phyloP scores from a whole-genome alignment of 2,329 filamentous ascomycete species.

The Paramyrothecium roridum region DNA sequence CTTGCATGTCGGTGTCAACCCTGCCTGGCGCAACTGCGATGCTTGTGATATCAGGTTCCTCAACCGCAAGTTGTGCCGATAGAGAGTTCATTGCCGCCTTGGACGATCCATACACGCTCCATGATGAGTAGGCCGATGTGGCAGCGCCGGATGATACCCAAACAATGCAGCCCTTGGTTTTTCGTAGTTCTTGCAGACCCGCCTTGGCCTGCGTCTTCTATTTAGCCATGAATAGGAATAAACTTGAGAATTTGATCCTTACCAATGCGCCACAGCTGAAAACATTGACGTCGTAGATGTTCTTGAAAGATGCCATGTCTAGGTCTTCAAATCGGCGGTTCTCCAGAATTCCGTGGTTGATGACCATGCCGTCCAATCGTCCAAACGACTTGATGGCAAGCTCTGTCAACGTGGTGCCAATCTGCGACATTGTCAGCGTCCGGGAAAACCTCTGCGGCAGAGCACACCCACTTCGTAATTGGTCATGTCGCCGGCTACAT shows the following conservation, averaged over 20 bases:
- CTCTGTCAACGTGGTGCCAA: slow-evolving; percentile 60
- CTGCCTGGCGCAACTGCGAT: slow-evolving; percentile 75
- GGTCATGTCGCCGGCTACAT: slow-evolving; percentile 52
- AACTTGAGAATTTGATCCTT: slow-evolving; percentile 24
- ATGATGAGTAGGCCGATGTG: slow-evolving; percentile 61
- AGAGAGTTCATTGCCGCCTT: slow-evolving; percentile 85
- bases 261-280: slow-evolving; percentile 80
- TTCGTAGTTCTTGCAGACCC: slow-evolving; percentile 65
- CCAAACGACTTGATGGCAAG: slow-evolving; percentile 67
- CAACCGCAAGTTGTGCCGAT: slow-evolving; percentile 65
- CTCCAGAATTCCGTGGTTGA: slow-evolving; percentile 85
- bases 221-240: not conserved
- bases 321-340: slow-evolving; percentile 70
- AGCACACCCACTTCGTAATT: slow-evolving; percentile 42
- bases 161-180: slow-evolving; percentile 67
- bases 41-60: slow-evolving; percentile 73
- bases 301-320: slow-evolving; percentile 71
- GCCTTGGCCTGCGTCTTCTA: slow-evolving; percentile 59
- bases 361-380: slow-evolving; percentile 72
- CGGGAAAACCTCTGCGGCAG: not conserved
- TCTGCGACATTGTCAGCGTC: slow-evolving; percentile 25
- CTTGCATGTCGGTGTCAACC: slow-evolving; percentile 89
- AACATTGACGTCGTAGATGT: slow-evolving; percentile 78
- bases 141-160: slow-evolving; percentile 81
- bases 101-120: slow-evolving; percentile 78